Percentiles rank a stretch among this genome's conserved stretches.
Evolutionary conservation across 108 stramenopile species (phyloP).

Genomic region (Chaetoceros muelleri): DNA sequence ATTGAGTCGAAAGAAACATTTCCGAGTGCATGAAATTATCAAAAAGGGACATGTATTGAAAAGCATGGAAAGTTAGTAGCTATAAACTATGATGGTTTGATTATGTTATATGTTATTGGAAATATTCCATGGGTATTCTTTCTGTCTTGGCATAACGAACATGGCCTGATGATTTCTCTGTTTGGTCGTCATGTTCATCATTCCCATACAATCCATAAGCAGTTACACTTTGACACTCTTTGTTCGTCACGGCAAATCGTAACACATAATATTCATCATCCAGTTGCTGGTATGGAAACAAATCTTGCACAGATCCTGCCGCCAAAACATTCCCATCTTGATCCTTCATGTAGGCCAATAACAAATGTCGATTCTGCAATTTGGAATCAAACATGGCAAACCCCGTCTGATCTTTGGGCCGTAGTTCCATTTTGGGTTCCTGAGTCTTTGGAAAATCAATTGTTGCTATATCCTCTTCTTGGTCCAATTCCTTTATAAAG

Average conservation of each 20-base stretch:
- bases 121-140: too few species aligned
- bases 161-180: too few species aligned
- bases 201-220: background rate
- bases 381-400: background rate
- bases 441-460: background rate
- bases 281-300: background rate
- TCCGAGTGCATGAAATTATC: conserved; percentile 76
- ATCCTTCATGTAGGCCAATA: background rate
- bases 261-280: background rate
- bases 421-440: background rate
- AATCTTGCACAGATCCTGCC: background rate
- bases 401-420: background rate
- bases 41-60: conserved; percentile 62
- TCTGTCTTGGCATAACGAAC: too few species aligned
- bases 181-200: too few species aligned
- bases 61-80: too few species aligned
- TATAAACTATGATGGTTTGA: too few species aligned
- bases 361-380: background rate
- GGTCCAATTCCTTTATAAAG: background rate
- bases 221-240: background rate
- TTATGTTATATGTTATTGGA: too few species aligned
- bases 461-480: background rate
- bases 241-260: background rate
- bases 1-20: conserved; percentile 76
- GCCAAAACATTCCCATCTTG: background rate